Conservation (phyloP, 352 stramenopile species). For the Phytophthora crassamura region DNA sequence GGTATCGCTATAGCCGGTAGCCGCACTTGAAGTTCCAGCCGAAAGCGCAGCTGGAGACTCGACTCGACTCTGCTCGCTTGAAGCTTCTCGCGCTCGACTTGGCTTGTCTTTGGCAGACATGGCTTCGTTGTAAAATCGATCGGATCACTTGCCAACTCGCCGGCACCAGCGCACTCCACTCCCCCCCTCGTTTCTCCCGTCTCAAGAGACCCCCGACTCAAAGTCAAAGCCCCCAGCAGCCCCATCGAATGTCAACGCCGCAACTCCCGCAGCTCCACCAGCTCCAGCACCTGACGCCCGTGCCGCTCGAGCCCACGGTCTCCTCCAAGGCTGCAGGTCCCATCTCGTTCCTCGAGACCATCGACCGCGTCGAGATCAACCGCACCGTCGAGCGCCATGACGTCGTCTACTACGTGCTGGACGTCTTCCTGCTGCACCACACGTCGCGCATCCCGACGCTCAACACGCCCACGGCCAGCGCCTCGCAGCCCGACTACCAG, state of each 20-base stretch:
- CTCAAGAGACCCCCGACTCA: no score
- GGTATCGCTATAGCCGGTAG: conserved; percentile 65
- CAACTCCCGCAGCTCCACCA: conserved; percentile 17
- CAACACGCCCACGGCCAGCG: conserved; percentile 39
- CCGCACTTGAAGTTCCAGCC: conserved; percentile 27
- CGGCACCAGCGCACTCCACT: conserved; percentile 6
- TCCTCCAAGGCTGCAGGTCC: conserved; percentile 38
- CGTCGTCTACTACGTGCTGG: conserved; percentile 55
- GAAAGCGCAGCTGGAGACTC: neutral
- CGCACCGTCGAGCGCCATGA: conserved; percentile 38
- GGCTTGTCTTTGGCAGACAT: conserved; percentile 25
- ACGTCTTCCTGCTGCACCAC: conserved; percentile 65
- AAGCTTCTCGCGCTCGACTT: conserved; percentile 4
- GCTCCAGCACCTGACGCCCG: conserved; percentile 67
- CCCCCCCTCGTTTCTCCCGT: neutral
- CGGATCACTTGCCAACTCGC: conserved; percentile 23
- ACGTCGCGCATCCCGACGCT: conserved; percentile 63
- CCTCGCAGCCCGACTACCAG: conserved; percentile 46
- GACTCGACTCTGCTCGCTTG: conserved; percentile 19
- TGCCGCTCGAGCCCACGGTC: conserved; percentile 53
- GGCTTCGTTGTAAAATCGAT: conserved; percentile 19
- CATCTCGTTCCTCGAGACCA: conserved; percentile 44
- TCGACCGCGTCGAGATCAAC: conserved; percentile 60
- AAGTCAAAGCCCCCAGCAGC: no score
- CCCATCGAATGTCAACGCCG: conserved; percentile 39